Percentiles rank a stretch among this genome's conserved stretches.
Evolutionary conservation across 2,329 filamentous ascomycete genomes (phyloP).

Genomic region (Colletotrichum gigasporum): DNA sequence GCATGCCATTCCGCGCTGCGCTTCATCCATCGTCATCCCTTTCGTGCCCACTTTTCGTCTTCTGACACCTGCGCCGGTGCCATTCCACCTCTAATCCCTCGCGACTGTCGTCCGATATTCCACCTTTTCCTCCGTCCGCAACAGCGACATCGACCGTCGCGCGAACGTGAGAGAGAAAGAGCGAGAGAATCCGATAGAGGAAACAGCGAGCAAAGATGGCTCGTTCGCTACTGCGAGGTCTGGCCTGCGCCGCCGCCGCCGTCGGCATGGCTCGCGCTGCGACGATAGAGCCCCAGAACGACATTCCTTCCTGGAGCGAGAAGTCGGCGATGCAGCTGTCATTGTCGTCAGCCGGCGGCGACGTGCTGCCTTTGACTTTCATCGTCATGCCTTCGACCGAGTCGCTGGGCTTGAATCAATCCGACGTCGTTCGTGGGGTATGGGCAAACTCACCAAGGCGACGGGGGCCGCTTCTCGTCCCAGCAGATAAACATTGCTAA

Average conservation of each 20-base stretch:
- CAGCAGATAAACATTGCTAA: background rate
- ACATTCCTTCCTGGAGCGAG: slow-evolving; percentile 49
- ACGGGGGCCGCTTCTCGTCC: background rate
- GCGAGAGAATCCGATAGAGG: background rate
- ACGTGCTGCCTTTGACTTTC: slow-evolving; percentile 44
- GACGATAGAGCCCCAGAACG: slow-evolving; percentile 40
- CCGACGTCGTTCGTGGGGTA: slow-evolving; percentile 47
- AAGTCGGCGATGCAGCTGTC: slow-evolving; percentile 52
- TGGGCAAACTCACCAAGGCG: slow-evolving; percentile 25
- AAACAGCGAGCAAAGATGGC: slow-evolving; percentile 40
- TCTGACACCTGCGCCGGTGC: background rate
- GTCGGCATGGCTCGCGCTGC: slow-evolving; percentile 45
- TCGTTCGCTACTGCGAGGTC: slow-evolving; percentile 39
- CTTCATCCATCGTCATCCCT: background rate
- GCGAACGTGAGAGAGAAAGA: slow-evolving; percentile 23
- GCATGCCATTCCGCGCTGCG: slow-evolving; percentile 12
- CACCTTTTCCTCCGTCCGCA: slow-evolving; percentile 18
- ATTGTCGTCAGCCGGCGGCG: slow-evolving; percentile 39
- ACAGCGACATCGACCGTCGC: slow-evolving; percentile 50
- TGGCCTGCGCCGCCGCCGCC: slow-evolving; percentile 43
- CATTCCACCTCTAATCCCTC: background rate
- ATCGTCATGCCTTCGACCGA: slow-evolving; percentile 56
- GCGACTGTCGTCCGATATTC: slow-evolving; percentile 4
- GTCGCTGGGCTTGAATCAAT: slow-evolving; percentile 53
- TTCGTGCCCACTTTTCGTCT: slow-evolving; percentile 1